Base-by-base conservation (phyloP, 495 filamentous ascomycete genomes). In the Beverwykella pulmonaria region DNA sequence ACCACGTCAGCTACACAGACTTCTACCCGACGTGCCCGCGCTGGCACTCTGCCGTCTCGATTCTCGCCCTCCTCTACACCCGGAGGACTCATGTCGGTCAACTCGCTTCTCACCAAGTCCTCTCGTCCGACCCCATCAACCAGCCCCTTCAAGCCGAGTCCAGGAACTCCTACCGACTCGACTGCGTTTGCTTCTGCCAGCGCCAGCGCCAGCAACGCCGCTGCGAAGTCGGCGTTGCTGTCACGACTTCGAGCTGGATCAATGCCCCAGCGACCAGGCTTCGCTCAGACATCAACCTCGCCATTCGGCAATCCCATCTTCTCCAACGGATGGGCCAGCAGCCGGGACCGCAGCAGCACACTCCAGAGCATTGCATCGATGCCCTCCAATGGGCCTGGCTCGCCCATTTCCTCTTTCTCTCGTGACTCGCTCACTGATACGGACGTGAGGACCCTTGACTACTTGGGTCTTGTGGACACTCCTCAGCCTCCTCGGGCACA, bases 11-110 rank as follows among this genome's bases (percentile, higher is more conserved):
- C 80, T 76, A 68, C 88, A 75, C 76, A 82, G 69, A 78, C 79
- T 79, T 75, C 88, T 81, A 71, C 86, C 44, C 83, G 90, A 53
- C 85, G 94, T 69, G 88, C 92, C 56, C 87, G 94, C 77, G 94
- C 94, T 59, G 94, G 94, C 67, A 98, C 94, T n/a, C 88, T 98
- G 22, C 94, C 94, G 29, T 98, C 94, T 36, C 87, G 92, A 61
- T 96, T 98, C 75, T 87, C 89, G 53, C 90, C 92, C 23, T 46
- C 71, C 26, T 62, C 63, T 15, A 64, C 62, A 34, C 57, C 69
- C 26, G 50, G 41, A 23, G 20, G 88, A 86, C 54, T 87, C 78
- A 73, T 84, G 85, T 52, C 77, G 82, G 67, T 81, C 88, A 50
- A 90, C 60, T 79, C 87, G 0, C 80, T 92, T 25, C 82, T 91